Percentiles rank a stretch among this genome's conserved stretches.
phyloP scores from a whole-genome alignment of 2,329 filamentous ascomycete species.

The Diaporthe aspalathi region DNA sequence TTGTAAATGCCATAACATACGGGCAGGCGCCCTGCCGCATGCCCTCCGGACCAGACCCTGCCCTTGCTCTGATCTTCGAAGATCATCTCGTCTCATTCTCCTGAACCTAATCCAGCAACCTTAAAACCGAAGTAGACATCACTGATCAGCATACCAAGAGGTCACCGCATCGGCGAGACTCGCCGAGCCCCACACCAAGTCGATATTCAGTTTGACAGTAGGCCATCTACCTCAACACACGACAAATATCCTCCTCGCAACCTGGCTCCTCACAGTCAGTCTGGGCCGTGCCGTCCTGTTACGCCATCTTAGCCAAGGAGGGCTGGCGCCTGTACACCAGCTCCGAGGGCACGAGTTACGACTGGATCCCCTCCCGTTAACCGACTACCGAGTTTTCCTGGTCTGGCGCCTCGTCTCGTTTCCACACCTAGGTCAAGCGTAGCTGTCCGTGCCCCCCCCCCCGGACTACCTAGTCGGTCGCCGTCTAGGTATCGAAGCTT shows the following conservation, averaged over 20 bases:
- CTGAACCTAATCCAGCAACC: conserved; percentile 21
- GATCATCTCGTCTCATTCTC: conserved; percentile 28
- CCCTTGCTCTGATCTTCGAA: conserved; percentile 25
- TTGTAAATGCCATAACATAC: conserved; percentile 5
- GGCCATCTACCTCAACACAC: not conserved
- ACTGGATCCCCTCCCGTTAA: conserved; percentile 5
- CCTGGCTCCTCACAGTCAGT: not conserved
- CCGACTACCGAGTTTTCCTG: not conserved
- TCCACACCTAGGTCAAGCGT: conserved; percentile 27
- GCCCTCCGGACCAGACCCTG: conserved; percentile 8
- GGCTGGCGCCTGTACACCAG: not conserved
- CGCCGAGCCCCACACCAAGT: conserved; percentile 10
- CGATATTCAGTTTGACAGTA: not conserved
- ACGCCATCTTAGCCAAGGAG: conserved; percentile 7
- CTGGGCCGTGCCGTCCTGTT: not conserved
- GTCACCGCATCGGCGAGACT: not conserved
- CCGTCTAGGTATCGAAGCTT: conserved; percentile 13
- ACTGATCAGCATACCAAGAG: conserved; percentile 24
- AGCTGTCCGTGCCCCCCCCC: conserved; percentile 24
- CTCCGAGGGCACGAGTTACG: not conserved
- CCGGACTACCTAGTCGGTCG: not conserved
- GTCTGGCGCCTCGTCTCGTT: not conserved
- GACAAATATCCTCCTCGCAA: conserved; percentile 1
- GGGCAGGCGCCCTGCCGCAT: conserved; percentile 5
- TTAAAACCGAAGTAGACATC: conserved; percentile 21